Evolutionary conservation across 768 basidiomycete genomes (phyloP).

Genomic region (Auricularia sp.): DNA sequence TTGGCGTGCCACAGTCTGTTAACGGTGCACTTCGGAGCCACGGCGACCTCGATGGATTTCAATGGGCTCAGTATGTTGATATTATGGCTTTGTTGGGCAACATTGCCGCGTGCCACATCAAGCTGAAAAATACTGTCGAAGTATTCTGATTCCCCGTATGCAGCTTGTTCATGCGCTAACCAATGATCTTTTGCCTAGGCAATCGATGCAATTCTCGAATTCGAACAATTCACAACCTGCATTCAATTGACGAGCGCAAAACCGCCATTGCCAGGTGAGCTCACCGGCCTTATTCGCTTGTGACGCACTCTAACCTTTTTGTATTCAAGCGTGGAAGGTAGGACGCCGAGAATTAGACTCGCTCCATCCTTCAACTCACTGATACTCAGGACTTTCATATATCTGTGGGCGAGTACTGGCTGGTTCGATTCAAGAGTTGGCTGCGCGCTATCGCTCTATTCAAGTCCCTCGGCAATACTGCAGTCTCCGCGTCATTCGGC

Average conservation of each 20-base stretch:
- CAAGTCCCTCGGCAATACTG: constrained; percentile 26
- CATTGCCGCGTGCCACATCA: too few species aligned
- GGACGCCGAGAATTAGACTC: not conserved
- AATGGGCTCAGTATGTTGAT: too few species aligned
- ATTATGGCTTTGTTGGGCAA: too few species aligned
- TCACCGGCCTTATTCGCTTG: not conserved
- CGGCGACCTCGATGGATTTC: too few species aligned
- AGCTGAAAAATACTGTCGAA: not conserved
- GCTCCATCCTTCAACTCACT: not conserved
- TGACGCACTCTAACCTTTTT: not conserved
- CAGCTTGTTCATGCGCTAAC: not conserved
- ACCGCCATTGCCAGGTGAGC: not conserved
- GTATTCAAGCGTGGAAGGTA: not conserved
- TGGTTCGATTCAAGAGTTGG: constrained; percentile 19
- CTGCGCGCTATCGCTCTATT: constrained; percentile 19
- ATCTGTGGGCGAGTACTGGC: constrained; percentile 20
- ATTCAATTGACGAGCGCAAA: not conserved
- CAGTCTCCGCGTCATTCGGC: constrained; percentile 11
- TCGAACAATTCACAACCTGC: not conserved
- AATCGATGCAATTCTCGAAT: not conserved
- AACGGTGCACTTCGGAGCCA: not conserved
- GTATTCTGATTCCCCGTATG: not conserved
- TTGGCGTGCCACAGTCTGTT: not conserved
- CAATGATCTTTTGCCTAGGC: not conserved
- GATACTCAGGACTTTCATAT: constrained; percentile 13